These are phyloP conservation scores for Dothidotthia symphoricarpi DNA, from an alignment of 2,329 filamentous ascomycete genomes.

Conservation along the genomic window DNA sequence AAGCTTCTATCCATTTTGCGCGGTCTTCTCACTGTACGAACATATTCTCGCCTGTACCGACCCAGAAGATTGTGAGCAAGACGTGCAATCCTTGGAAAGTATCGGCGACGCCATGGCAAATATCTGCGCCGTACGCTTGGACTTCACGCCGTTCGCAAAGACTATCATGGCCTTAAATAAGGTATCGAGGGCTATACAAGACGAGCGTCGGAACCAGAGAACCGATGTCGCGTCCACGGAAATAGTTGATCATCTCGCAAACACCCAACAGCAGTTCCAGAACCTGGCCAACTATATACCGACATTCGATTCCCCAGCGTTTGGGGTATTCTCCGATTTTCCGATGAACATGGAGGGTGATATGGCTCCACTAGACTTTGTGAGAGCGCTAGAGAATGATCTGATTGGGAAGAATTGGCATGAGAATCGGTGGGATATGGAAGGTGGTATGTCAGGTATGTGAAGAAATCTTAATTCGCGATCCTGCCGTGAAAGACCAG, in stretches of 20 bases:
- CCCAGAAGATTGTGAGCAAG: slow-evolving; percentile 25
- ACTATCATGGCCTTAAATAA: slow-evolving; percentile 33
- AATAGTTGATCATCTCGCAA: neutral
- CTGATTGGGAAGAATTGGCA: slow-evolving; percentile 32
- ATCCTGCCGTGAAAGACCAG: too few relatives aligned
- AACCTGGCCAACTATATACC: slow-evolving; percentile 5
- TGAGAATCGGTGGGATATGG: slow-evolving; percentile 30
- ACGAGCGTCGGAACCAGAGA: slow-evolving; percentile 12
- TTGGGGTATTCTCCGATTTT: slow-evolving; percentile 19
- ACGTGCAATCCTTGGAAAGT: slow-evolving; percentile 23
- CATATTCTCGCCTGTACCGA: slow-evolving; percentile 24
- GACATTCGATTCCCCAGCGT: slow-evolving; percentile 16
- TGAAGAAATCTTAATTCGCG: too few relatives aligned
- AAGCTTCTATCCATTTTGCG: slow-evolving; percentile 32
- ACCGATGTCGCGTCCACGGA: neutral
- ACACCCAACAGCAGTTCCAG: neutral
- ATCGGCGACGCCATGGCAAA: slow-evolving; percentile 24
- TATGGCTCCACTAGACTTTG: slow-evolving; percentile 25
- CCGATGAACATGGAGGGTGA: slow-evolving; percentile 16
- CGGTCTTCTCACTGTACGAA: slow-evolving; percentile 32
- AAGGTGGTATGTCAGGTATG: slow-evolving; percentile 1
- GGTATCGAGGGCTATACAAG: slow-evolving; percentile 27
- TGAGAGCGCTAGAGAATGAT: slow-evolving; percentile 32
- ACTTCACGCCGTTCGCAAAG: slow-evolving; percentile 24
- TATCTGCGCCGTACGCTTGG: slow-evolving; percentile 8